A percentile compares a stretch with the other conserved stretches of the same genome.
Evolutionary conservation across 139 green algal genomes (phyloP).

Genomic region (Closterium sp.): DNA sequence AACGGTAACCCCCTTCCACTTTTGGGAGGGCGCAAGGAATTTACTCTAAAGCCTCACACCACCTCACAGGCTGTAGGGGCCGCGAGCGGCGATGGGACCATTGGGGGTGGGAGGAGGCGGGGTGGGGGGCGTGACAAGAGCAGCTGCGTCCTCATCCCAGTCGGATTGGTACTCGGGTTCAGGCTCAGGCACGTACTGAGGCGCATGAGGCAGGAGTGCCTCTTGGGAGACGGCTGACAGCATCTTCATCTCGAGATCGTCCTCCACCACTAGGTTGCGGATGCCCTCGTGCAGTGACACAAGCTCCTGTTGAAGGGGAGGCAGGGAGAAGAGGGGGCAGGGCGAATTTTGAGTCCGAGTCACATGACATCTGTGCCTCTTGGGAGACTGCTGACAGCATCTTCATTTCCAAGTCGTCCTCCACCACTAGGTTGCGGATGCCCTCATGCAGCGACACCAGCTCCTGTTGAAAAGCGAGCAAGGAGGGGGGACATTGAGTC

Average conservation of each 20-base stretch:
- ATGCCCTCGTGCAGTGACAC: neutral
- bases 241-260: neutral
- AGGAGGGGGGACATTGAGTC: neutral
- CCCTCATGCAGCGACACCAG: neutral
- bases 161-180: conserved; percentile 1
- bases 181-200: neutral
- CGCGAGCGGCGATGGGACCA: neutral
- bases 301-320: neutral
- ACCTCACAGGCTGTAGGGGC: neutral
- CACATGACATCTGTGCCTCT: no score
- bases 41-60: neutral
- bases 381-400: conserved; percentile 6
- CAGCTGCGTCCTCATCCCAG: conserved; percentile 1
- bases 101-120: neutral
- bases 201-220: neutral
- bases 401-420: neutral
- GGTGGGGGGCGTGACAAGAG: neutral
- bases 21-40: neutral
- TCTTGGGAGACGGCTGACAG: neutral
- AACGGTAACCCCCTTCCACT: no score
- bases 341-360: no score
- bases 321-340: no score
- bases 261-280: neutral
- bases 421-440: conserved; percentile 1
- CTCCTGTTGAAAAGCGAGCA: neutral